Percentiles rank a stretch among this genome's conserved stretches.
Conservation (phyloP, 2,329 filamentous ascomycete species). For the Fusarium albosuccineum region DNA sequence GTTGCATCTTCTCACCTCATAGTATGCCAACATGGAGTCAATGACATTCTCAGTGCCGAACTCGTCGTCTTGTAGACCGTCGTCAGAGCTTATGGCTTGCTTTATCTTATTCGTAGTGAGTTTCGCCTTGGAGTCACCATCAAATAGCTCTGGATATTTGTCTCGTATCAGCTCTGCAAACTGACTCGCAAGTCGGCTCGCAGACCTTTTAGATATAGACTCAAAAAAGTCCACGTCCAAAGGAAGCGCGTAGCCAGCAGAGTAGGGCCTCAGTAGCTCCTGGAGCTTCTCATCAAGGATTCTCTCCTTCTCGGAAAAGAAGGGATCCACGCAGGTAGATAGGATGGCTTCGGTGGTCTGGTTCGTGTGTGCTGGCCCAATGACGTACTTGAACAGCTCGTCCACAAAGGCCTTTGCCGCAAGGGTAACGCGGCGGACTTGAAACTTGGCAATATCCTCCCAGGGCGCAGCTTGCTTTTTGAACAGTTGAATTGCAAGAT, state of each 20-base stretch:
- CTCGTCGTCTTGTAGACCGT: slow-evolving; percentile 38
- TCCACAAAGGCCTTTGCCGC: slow-evolving; percentile 55
- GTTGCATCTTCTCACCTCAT: slow-evolving; percentile 51
- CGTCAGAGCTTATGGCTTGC: slow-evolving; percentile 8
- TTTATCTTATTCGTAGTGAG: slow-evolving; percentile 15
- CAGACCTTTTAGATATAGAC: slow-evolving; percentile 5
- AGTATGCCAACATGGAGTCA: slow-evolving; percentile 60
- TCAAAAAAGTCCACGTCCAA: slow-evolving; percentile 50
- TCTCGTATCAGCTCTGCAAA: slow-evolving; percentile 21
- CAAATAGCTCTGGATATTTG: slow-evolving; percentile 42
- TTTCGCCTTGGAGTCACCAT: neutral
- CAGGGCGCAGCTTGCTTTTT: slow-evolving; percentile 55
- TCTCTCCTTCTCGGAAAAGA: slow-evolving; percentile 49
- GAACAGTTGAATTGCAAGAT: slow-evolving; percentile 56
- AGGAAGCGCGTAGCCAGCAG: slow-evolving; percentile 44
- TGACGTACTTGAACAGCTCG: slow-evolving; percentile 51
- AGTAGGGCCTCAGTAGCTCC: slow-evolving; percentile 56
- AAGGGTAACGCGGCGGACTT: slow-evolving; percentile 50
- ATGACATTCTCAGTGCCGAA: slow-evolving; percentile 57
- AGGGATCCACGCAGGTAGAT: slow-evolving; percentile 47
- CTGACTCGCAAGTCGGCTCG: slow-evolving; percentile 26
- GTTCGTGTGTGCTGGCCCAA: slow-evolving; percentile 34
- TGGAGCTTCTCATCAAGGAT: slow-evolving; percentile 52
- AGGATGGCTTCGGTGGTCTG: slow-evolving; percentile 43
- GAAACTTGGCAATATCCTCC: slow-evolving; percentile 52